Base-by-base conservation (phyloP, 2,329 filamentous ascomycete species). In the Pezicula carpinea region DNA sequence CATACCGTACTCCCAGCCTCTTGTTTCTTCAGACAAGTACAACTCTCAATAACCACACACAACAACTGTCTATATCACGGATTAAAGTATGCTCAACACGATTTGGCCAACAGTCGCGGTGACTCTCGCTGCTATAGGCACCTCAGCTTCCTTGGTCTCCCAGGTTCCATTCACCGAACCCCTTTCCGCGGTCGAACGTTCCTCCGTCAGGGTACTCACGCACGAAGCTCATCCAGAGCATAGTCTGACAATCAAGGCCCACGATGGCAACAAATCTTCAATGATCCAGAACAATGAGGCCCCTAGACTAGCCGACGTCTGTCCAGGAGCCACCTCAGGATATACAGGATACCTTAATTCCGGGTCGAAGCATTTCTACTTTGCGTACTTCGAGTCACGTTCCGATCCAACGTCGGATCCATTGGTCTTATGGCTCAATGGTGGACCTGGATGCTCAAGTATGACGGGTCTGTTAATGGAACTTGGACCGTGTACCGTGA, bases 401-500 rank as follows among this genome's bases (percentile, higher is more conserved):
- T 47, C 46, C 38, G 23, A 52, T 15, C n/a, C 43, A 18, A 13
- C 35, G 11, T 6, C 15, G n/a, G 35, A 38, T 6, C 35, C 35
- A 1, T 15, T 38, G 8, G 35, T 38, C 4, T 19, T 38, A 17
- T 38, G 35, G 35, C 59, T 68, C 34, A 69, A 68, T 38, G 69
- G 69, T 22, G 69, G 69, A 3, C 69, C 69, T 4, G 69, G 68
- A 2, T 66, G 62, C 47, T 65, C 62, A 17, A 66, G 64, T 22
- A 66, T 69, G 64, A 56, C 66, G 8, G 69, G 67, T 14, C 56
- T 70, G n/a, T 67, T 72, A 53, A 64, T 66, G 46, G 69, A 73
- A 53, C 64, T 69, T 45, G 72, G 71, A 0, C 72, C 72, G 0
- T 74, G 70, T 53, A 65, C 65, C 17, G 67, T 72, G 45, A 68